Conservation (phyloP, 1,139 yeast species). For the Diutina neorugosa region DNA sequence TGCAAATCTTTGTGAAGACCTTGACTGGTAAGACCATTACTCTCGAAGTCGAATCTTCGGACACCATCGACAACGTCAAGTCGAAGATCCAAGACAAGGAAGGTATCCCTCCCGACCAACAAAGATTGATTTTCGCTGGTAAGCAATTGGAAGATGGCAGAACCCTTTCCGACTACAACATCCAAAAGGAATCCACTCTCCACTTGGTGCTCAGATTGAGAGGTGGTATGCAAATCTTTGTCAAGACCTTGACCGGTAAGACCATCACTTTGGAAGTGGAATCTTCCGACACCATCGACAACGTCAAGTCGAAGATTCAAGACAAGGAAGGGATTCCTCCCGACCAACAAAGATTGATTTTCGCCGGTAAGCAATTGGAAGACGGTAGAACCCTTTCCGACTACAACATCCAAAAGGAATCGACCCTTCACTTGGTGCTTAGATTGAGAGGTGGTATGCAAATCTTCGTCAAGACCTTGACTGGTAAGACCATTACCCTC, state of each 20-base stretch:
- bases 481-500: constrained; percentile 79
- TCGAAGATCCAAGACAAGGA: constrained; percentile 91
- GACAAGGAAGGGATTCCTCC: constrained; percentile 95
- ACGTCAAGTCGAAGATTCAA: constrained; percentile 86
- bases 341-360: constrained; percentile 87
- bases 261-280: constrained; percentile 91
- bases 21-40: constrained; percentile 75
- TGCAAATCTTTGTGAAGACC: constrained; percentile 71
- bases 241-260: constrained; percentile 67
- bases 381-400: constrained; percentile 59
- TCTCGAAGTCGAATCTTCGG: constrained; percentile 89
- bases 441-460: constrained; percentile 65
- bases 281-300: constrained; percentile 90
- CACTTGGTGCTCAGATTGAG: constrained; percentile 85
- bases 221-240: constrained; percentile 38
- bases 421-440: constrained; percentile 73
- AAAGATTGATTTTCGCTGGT: constrained; percentile 88
- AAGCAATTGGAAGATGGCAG: constrained; percentile 83
- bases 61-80: constrained; percentile 90
- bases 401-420: constrained; percentile 58
- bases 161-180: constrained; percentile 53
- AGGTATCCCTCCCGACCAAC: constrained; percentile 93
- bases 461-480: constrained; percentile 50
- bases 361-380: constrained; percentile 91
- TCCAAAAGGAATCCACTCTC: constrained; percentile 61